Conservation (phyloP, 2,329 filamentous ascomycete genomes). For the Trichophyton rubrum region DNA sequence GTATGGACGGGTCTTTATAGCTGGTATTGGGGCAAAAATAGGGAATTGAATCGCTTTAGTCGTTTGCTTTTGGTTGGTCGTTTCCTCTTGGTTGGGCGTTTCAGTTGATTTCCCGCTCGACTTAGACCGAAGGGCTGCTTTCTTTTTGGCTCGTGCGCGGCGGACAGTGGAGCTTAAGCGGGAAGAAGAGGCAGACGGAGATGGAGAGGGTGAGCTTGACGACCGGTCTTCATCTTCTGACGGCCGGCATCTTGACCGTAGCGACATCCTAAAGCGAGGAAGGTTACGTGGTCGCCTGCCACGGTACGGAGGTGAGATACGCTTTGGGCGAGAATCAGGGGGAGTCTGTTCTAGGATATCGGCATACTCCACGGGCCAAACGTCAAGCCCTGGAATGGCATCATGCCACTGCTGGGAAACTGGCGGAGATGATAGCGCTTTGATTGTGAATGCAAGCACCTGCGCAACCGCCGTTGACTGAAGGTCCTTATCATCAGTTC, state of each 20-base stretch:
- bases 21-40: no score
- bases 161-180: no score
- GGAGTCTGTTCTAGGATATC: constrained; percentile 9
- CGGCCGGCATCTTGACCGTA: constrained; percentile 6
- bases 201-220: constrained; percentile 3
- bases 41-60: no score
- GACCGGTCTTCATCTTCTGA: not conserved
- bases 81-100: not conserved
- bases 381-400: constrained; percentile 17
- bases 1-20: not conserved
- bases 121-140: not conserved
- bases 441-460: constrained; percentile 26
- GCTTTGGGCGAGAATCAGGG: constrained; percentile 4
- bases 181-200: not conserved
- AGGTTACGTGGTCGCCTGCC: constrained; percentile 2
- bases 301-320: not conserved
- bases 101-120: not conserved
- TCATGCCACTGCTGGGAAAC: constrained; percentile 9
- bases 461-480: constrained; percentile 29
- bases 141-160: not conserved
- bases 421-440: constrained; percentile 1
- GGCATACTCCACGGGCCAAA: constrained; percentile 24
- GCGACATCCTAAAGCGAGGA: constrained; percentile 5
- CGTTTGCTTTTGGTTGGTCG: not conserved
- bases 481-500: constrained; percentile 19